These are phyloP conservation scores for Mikania micrantha DNA, from an alignment of 129 eudicot genomes.

Conservation along the genomic window DNA sequence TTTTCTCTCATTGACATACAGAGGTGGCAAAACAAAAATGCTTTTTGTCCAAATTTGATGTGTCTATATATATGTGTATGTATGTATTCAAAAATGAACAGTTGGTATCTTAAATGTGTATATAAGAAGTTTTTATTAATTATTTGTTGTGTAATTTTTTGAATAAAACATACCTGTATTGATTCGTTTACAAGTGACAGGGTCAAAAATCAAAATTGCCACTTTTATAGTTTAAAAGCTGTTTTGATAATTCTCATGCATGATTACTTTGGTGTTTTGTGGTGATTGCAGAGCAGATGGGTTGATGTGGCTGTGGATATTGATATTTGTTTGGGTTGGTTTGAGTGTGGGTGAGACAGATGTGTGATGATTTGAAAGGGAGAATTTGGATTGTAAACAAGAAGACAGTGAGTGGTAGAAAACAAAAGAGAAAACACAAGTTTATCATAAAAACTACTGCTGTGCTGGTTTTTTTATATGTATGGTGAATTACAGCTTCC, in stretches of 20 bases:
- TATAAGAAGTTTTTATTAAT: not conserved
- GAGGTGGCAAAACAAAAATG: not conserved
- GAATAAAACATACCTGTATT: not conserved
- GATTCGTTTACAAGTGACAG: not conserved
- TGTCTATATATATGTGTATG: not conserved
- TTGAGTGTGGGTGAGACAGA: slow-evolving; percentile 1
- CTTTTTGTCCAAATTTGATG: not conserved
- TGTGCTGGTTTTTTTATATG: slow-evolving; percentile 12
- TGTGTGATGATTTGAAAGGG: slow-evolving; percentile 18
- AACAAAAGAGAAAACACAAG: slow-evolving; percentile 5
- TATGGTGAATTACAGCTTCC: slow-evolving; percentile 21
- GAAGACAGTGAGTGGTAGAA: slow-evolving; percentile 5
- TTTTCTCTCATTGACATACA: not conserved
- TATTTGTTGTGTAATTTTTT: not conserved
- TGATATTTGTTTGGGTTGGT: slow-evolving; percentile 9
- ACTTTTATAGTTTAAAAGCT: not conserved
- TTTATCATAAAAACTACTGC: not conserved
- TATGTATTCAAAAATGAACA: too few species aligned
- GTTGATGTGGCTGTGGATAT: slow-evolving; percentile 10
- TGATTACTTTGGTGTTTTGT: not conserved
- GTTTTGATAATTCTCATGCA: not conserved
- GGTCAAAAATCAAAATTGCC: not conserved
- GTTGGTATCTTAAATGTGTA: not conserved
- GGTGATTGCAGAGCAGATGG: slow-evolving; percentile 12
- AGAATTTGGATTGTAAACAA: slow-evolving; percentile 21